A percentile compares a stretch with the other conserved stretches of the same genome.
Evolutionary conservation across 2,329 filamentous ascomycete species (phyloP).

Genomic region (Neofusicoccum kwambonambiense): DNA sequence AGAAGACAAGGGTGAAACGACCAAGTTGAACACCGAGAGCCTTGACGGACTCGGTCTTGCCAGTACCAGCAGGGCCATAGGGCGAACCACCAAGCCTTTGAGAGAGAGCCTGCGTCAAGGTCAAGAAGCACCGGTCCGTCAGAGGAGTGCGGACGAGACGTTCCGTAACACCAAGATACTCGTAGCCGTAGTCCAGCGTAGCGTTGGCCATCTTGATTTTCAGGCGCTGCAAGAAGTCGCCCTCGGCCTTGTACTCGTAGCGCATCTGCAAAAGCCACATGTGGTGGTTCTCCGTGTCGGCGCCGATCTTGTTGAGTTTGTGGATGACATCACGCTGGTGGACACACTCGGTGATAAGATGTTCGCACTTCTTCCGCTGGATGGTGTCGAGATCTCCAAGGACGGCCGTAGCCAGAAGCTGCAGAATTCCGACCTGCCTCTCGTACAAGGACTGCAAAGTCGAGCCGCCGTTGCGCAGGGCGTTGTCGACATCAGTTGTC

Average conservation of each 20-base stretch:
- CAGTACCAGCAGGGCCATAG: slow-evolving; percentile 95
- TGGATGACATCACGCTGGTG: slow-evolving; percentile 94
- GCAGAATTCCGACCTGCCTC: slow-evolving; percentile 79
- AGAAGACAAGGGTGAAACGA: slow-evolving; percentile 97
- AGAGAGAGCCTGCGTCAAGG: slow-evolving; percentile 90
- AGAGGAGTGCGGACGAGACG: slow-evolving; percentile 94
- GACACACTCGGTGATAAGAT: slow-evolving; percentile 97
- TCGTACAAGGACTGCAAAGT: slow-evolving; percentile 71
- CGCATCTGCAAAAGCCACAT: slow-evolving; percentile 97
- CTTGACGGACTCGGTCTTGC: slow-evolving; percentile 99
- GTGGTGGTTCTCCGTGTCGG: slow-evolving; percentile 75
- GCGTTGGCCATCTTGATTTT: slow-evolving; percentile 97
- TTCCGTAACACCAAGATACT: slow-evolving; percentile 95
- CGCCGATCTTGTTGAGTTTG: slow-evolving; percentile 74
- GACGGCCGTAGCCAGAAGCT: slow-evolving; percentile 83
- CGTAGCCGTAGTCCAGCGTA: slow-evolving; percentile 91
- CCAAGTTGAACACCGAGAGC: slow-evolving; percentile 94
- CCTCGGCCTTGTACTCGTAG: slow-evolving; percentile 81
- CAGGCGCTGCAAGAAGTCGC: slow-evolving; percentile 78
- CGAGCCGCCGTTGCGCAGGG: slow-evolving; percentile 70
- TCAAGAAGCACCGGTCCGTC: slow-evolving; percentile 97
- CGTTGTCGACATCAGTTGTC: slow-evolving; percentile 82
- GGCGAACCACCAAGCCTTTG: slow-evolving; percentile 95
- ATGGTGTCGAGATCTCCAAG: slow-evolving; percentile 85
- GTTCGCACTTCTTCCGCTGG: slow-evolving; percentile 93